A percentile compares a stretch with the other conserved stretches of the same genome.
Evolutionary conservation across 495 filamentous ascomycete genomes (phyloP).

Genomic region (Collariella sp.): DNA sequence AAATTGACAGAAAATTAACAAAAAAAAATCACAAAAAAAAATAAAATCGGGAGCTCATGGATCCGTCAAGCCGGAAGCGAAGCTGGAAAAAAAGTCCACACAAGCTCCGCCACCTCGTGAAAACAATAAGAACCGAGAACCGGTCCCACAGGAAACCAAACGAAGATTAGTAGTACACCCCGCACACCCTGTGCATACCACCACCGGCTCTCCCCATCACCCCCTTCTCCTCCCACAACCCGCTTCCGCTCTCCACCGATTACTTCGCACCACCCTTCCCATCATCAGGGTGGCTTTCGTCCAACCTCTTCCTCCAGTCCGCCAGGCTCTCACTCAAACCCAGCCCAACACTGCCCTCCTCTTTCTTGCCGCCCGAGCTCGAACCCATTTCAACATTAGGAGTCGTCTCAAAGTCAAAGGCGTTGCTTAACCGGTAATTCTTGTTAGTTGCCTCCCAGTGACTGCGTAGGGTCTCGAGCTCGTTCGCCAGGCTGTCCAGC

Average conservation of each 20-base stretch:
- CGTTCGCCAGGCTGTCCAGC: constrained; percentile 80
- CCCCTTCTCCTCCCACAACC: background rate
- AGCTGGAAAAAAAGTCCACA: background rate
- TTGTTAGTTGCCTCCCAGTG: constrained; percentile 97
- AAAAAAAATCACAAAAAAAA: background rate
- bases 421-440: constrained; percentile 78
- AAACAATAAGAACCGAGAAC: background rate
- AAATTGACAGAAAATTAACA: background rate
- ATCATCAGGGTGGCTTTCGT: constrained; percentile 32
- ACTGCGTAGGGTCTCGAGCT: constrained; percentile 76
- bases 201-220: background rate
- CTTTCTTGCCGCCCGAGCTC: constrained; percentile 47
- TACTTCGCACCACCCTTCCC: constrained; percentile 6
- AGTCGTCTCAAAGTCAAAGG: constrained; percentile 69
- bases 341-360: constrained; percentile 28
- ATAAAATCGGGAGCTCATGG: background rate
- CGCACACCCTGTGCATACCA: background rate
- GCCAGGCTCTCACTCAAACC: constrained; percentile 60
- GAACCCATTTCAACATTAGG: constrained; percentile 27
- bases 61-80: background rate
- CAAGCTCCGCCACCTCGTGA: background rate
- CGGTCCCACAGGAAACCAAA: background rate
- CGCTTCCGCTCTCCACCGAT: background rate
- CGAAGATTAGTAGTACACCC: background rate
- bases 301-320: constrained; percentile 66